These are phyloP conservation scores for Phaeosphaeria sp. DNA, from an alignment of 2,329 filamentous ascomycete species.

Conservation along the genomic window DNA sequence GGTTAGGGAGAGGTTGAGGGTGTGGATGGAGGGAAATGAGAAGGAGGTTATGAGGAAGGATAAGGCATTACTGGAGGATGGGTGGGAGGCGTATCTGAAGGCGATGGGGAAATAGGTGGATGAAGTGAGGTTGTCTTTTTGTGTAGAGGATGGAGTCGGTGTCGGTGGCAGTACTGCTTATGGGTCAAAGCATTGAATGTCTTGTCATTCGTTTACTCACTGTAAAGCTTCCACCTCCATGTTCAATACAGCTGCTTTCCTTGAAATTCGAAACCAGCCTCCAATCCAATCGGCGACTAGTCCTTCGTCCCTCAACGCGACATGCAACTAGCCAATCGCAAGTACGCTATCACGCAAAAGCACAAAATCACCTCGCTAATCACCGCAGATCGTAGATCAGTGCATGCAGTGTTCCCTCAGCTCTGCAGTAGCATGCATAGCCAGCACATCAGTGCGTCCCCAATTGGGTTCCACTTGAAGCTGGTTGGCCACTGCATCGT, in stretches of 20 bases:
- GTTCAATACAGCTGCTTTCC: not conserved
- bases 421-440: conserved; percentile 8
- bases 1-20: conserved; percentile 65
- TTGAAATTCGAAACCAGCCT: not conserved
- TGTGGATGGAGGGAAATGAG: conserved; percentile 69
- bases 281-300: not conserved
- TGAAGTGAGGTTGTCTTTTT: not conserved
- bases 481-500: not conserved
- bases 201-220: not conserved
- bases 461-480: not conserved
- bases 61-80: conserved; percentile 61
- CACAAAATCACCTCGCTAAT: conserved; percentile 1
- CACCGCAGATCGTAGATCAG: conserved; percentile 5
- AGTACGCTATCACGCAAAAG: not conserved
- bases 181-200: not conserved
- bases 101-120: conserved; percentile 42
- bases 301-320: not conserved
- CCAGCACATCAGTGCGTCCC: conserved; percentile 6
- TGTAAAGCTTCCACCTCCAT: not conserved
- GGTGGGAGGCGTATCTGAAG: conserved; percentile 63
- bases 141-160: not conserved
- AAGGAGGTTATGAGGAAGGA: conserved; percentile 71
- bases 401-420: conserved; percentile 1
- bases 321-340: not conserved
- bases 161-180: not conserved